Percentiles rank a stretch among this genome's conserved stretches.
phyloP scores from a whole-genome alignment of 1,139 yeast species.

The Geotrichum macrosporum region DNA sequence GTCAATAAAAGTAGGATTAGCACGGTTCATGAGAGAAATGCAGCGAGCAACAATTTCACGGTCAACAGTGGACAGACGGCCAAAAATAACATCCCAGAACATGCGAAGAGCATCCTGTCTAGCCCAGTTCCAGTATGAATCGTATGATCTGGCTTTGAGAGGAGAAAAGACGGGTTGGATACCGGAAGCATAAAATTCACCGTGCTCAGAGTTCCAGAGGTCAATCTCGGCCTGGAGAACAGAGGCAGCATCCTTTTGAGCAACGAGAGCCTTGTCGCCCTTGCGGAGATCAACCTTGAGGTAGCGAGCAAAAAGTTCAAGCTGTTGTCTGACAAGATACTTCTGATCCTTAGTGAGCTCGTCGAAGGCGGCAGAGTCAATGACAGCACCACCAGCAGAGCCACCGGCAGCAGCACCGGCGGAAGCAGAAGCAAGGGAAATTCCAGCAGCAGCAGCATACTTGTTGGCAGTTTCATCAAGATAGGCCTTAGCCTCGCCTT shows the following conservation, averaged over 20 bases:
- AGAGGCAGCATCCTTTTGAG: constrained; percentile 82
- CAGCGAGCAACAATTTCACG: constrained; percentile 96
- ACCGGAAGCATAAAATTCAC: constrained; percentile 91
- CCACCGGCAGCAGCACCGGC: constrained; percentile 49
- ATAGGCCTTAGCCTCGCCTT: constrained; percentile 83
- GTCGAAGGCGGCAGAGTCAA: constrained; percentile 95
- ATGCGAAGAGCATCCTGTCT: constrained; percentile 92
- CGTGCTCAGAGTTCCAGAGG: constrained; percentile 90
- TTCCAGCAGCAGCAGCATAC: constrained; percentile 79
- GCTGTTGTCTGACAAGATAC: constrained; percentile 86
- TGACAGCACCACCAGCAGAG: constrained; percentile 77
- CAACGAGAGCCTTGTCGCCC: constrained; percentile 80
- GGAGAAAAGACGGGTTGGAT: constrained; percentile 86
- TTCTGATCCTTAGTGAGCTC: constrained; percentile 88
- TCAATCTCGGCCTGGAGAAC: constrained; percentile 86
- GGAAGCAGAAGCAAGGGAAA: constrained; percentile 65
- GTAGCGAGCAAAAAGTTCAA: constrained; percentile 92
- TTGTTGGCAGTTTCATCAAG: constrained; percentile 77
- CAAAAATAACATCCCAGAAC: constrained; percentile 94
- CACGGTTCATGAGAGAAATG: constrained; percentile 95
- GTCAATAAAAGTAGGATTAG: constrained; percentile 87
- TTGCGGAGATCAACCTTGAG: constrained; percentile 85
- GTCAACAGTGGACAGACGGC: constrained; percentile 82
- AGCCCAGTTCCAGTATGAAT: constrained; percentile 99
- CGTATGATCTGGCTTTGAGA: constrained; percentile 91